Evolutionary conservation across 2,329 filamentous ascomycete genomes (phyloP), one percentile per base, ranked within the genome.

Genomic region (Colletotrichum brevisporum): DNA sequence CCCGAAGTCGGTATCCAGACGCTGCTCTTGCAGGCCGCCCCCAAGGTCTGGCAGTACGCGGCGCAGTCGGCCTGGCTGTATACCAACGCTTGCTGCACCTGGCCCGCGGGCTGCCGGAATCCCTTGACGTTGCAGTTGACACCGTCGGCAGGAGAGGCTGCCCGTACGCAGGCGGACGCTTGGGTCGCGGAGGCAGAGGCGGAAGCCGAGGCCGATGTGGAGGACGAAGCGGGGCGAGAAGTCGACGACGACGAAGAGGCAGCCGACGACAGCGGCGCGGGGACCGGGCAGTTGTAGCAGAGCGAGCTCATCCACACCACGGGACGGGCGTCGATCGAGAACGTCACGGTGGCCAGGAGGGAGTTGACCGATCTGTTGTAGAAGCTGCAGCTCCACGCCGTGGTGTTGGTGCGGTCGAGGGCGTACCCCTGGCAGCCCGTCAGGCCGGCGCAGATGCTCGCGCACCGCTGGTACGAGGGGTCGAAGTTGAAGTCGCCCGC

Each of bases 301-400:
- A 61, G 56, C 48, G 39, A n/a, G 12, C 56, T 62, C 47, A 60
- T 66, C 63, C 63, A 66, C 2, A 61, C 63, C 13, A 66, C 63
- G 4, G 55, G 18, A 2, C 63, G 36, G 55, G 43, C 45, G 26
- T 53, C 47, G 10, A 36, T 13, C 6, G 63, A 60, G 16, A 45
- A 26, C 47, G 31, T 45, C 18, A 58, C 6, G 27, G 8, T 31
- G 16, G 21, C 18, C 21, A 66, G 47, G 21, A 50, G 24, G 2
- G 54, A 24, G 9, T 41, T 52, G 43, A 64, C 52, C n/a, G 62
- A 27, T 1, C 43, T 39, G 50, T 3, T n/a, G 43, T 66, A 60
- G 41, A 66, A 62, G 27, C 31, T 61, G 57, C 63, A 66, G 39
- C 21, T 55, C 57, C 63, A 66, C 16, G 21, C 5, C 15, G 41